Percentiles rank a stretch among this genome's conserved stretches.
These are phyloP conservation scores for Vitis hybrid DNA, from an alignment of 177 flowering plant species.

Conservation along the genomic window DNA sequence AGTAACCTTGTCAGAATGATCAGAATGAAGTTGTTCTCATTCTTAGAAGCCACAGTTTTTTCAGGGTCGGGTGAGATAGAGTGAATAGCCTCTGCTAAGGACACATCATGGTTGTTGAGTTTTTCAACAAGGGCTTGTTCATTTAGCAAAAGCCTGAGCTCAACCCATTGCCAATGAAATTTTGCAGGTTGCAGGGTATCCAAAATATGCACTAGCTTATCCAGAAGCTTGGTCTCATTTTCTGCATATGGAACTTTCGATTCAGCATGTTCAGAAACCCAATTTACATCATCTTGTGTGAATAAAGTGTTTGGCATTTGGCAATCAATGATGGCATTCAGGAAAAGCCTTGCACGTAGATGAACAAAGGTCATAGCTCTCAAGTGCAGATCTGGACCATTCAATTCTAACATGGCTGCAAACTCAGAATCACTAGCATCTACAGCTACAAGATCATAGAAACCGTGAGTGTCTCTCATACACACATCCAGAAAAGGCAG, in stretches of 20 bases:
- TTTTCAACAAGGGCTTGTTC: conserved; percentile 88
- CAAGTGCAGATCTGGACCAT: conserved; percentile 54
- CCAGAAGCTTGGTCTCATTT: conserved; percentile 63
- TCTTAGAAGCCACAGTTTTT: conserved; percentile 63
- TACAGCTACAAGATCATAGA: conserved; percentile 71
- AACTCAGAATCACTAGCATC: conserved; percentile 87
- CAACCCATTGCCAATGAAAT: conserved; percentile 99
- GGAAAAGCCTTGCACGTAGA: conserved; percentile 89
- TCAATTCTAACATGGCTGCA: conserved; percentile 72
- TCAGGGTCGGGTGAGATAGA: conserved; percentile 64
- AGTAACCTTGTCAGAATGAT: conserved; percentile 85
- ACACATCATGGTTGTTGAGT: conserved; percentile 49
- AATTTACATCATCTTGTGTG: conserved; percentile 48
- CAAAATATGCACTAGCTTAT: conserved; percentile 77
- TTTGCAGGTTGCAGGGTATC: conserved; percentile 92
- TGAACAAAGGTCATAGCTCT: conserved; percentile 75
- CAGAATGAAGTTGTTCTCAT: conserved; percentile 71
- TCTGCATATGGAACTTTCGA: conserved; percentile 42
- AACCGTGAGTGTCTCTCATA: conserved; percentile 63
- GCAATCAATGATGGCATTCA: conserved; percentile 81
- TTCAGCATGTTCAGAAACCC: conserved; percentile 52
- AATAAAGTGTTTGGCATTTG: conserved; percentile 48
- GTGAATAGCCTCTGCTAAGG: conserved; percentile 76
- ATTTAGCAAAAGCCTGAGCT: conserved; percentile 87
- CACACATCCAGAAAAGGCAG: conserved; percentile 87